Evolutionary conservation across 202 grass and related monocot genomes (phyloP).

Genomic region (Tripidium arundinaceum): DNA sequence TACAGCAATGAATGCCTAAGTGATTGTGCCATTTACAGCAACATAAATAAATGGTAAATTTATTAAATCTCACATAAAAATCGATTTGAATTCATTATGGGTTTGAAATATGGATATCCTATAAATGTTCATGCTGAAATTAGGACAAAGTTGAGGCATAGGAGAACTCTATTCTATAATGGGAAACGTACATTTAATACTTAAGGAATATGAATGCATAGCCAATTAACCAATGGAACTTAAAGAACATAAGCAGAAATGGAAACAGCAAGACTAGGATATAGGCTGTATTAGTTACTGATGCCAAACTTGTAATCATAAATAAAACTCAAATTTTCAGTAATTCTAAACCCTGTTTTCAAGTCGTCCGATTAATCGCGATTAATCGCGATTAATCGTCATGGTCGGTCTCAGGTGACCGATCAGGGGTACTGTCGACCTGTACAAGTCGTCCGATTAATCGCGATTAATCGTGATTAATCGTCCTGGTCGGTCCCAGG

Average conservation of each 20-base stretch:
- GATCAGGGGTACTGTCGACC: too few relatives aligned
- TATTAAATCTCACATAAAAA: neutral
- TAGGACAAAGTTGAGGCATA: neutral
- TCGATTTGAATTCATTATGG: neutral
- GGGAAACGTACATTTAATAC: neutral
- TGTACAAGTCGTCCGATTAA: too few relatives aligned
- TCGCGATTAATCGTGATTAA: too few relatives aligned
- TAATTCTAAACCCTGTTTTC: neutral
- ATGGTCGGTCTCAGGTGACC: too few relatives aligned
- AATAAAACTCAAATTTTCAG: neutral
- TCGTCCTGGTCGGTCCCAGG: too few relatives aligned
- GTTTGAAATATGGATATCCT: neutral
- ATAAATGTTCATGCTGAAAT: neutral
- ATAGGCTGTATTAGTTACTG: neutral
- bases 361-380: too few relatives aligned
- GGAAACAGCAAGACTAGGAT: neutral
- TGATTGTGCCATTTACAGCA: neutral
- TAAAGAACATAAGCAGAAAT: slow-evolving; percentile 13
- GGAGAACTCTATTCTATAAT: neutral
- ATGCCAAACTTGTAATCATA: neutral
- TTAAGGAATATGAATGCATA: neutral
- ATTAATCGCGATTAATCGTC: too few relatives aligned
- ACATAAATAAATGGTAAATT: neutral
- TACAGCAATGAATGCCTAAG: neutral
- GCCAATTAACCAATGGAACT: neutral